Conservation (phyloP, 2,329 filamentous ascomycete species). For the Neurospora sp. region DNA sequence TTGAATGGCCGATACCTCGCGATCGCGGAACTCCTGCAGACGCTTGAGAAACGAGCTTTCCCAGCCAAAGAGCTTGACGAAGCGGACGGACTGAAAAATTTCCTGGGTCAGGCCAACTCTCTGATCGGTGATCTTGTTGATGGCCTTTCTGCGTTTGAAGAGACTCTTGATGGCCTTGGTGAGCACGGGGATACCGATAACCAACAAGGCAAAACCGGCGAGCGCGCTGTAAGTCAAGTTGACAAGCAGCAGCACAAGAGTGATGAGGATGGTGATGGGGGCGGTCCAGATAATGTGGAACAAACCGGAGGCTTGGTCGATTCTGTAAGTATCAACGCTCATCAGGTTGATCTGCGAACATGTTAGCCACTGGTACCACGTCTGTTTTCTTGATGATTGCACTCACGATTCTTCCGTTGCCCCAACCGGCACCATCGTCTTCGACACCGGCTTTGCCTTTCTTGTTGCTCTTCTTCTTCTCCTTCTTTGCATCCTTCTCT, state of each 20-base stretch:
- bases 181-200: constrained; percentile 68
- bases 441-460: constrained; percentile 39
- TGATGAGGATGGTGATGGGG: constrained; percentile 68
- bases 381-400: background rate
- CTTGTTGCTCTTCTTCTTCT: constrained; percentile 26
- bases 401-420: constrained; percentile 68
- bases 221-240: constrained; percentile 87
- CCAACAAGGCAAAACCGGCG: constrained; percentile 73
- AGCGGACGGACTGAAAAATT: constrained; percentile 80
- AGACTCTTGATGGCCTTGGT: constrained; percentile 68
- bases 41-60: constrained; percentile 76
- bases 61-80: constrained; percentile 97
- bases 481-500: constrained; percentile 28
- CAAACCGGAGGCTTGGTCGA: constrained; percentile 79
- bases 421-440: constrained; percentile 74
- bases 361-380: constrained; percentile 1
- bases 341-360: constrained; percentile 59
- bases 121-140: constrained; percentile 92
- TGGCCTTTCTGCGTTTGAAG: constrained; percentile 62
- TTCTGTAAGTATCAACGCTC: constrained; percentile 88
- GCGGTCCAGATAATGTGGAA: constrained; percentile 90
- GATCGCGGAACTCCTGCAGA: constrained; percentile 60
- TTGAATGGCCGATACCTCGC: constrained; percentile 78
- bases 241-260: constrained; percentile 68
- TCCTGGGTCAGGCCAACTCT: constrained; percentile 87